Evolutionary conservation across 805 yeast genomes (phyloP).

Genomic region (Starmera quercuum): DNA sequence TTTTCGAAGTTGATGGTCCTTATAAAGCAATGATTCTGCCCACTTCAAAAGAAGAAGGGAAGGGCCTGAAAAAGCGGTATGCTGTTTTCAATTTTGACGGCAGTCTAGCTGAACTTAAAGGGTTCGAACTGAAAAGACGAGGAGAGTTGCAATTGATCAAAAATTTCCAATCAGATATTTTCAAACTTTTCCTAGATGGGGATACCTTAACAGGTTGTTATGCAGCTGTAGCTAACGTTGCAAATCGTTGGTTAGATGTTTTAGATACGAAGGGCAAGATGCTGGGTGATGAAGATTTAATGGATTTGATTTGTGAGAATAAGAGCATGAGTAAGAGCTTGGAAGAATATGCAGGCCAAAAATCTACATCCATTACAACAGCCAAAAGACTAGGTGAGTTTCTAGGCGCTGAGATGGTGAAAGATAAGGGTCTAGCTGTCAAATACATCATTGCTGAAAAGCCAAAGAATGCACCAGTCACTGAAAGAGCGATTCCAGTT

Average conservation of each 20-base stretch:
- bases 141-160: slow-evolving; percentile 93
- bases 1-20: slow-evolving; percentile 98
- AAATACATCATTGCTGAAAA: slow-evolving; percentile 82
- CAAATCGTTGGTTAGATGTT: slow-evolving; percentile 94
- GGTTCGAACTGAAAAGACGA: slow-evolving; percentile 92
- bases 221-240: slow-evolving; percentile 82
- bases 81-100: slow-evolving; percentile 97
- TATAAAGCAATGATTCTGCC: slow-evolving; percentile 96
- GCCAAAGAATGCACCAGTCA: slow-evolving; percentile 82
- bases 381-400: slow-evolving; percentile 92
- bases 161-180: slow-evolving; percentile 91
- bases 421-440: slow-evolving; percentile 93
- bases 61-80: slow-evolving; percentile 90
- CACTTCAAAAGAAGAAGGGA: slow-evolving; percentile 95
- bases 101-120: slow-evolving; percentile 87
- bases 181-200: slow-evolving; percentile 87
- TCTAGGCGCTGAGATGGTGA: slow-evolving; percentile 92
- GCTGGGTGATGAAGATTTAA: slow-evolving; percentile 88
- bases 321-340: slow-evolving; percentile 90
- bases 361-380: slow-evolving; percentile 93
- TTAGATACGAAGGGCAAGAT: slow-evolving; percentile 79
- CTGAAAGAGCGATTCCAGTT: slow-evolving; percentile 95
- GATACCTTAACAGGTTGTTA: slow-evolving; percentile 72
- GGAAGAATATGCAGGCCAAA: slow-evolving; percentile 82
- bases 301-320: slow-evolving; percentile 92